These are phyloP conservation scores for Hypholoma fasciculare DNA, from an alignment of 768 basidiomycete species.

Conservation along the genomic window DNA sequence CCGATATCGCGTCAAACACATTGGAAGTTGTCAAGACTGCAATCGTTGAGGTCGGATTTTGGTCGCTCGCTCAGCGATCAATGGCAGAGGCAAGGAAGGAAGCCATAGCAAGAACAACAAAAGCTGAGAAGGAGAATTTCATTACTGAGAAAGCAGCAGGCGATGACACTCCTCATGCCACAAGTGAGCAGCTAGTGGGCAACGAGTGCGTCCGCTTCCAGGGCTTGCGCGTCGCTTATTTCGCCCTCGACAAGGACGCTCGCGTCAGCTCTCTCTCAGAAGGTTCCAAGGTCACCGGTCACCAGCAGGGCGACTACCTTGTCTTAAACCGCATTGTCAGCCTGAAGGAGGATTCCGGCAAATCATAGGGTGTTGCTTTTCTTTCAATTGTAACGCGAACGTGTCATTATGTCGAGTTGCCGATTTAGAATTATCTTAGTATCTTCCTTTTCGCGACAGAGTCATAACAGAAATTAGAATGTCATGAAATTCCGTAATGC, in stretches of 20 bases:
- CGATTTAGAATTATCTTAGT: not conserved
- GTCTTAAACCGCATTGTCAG: conserved; percentile 92
- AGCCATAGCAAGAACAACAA: conserved; percentile 59
- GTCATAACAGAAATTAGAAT: conserved; percentile 11
- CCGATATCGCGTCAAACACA: conserved; percentile 82
- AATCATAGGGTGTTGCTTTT: conserved; percentile 32
- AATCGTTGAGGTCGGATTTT: conserved; percentile 89
- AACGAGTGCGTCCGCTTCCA: conserved; percentile 97
- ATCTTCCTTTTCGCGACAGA: not conserved
- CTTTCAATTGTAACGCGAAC: too few species aligned
- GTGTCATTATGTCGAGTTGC: not conserved
- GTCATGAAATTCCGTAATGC: conserved; percentile 29
- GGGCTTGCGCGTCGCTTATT: conserved; percentile 93
- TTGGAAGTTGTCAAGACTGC: conserved; percentile 80
- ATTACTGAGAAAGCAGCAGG: conserved; percentile 27
- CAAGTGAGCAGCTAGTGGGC: conserved; percentile 78
- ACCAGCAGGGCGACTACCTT: conserved; percentile 72
- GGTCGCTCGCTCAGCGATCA: conserved; percentile 71
- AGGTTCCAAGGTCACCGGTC: conserved; percentile 39
- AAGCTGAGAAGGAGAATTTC: conserved; percentile 52
- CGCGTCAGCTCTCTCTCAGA: conserved; percentile 65
- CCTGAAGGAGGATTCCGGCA: conserved; percentile 92
- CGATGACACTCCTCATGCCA: conserved; percentile 69
- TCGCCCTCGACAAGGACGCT: conserved; percentile 88
- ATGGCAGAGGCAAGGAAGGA: conserved; percentile 66